Percentiles rank a stretch among this genome's conserved stretches.
Evolutionary conservation across 257 asterid genomes (phyloP).

Genomic region (Solanum habrochaites): DNA sequence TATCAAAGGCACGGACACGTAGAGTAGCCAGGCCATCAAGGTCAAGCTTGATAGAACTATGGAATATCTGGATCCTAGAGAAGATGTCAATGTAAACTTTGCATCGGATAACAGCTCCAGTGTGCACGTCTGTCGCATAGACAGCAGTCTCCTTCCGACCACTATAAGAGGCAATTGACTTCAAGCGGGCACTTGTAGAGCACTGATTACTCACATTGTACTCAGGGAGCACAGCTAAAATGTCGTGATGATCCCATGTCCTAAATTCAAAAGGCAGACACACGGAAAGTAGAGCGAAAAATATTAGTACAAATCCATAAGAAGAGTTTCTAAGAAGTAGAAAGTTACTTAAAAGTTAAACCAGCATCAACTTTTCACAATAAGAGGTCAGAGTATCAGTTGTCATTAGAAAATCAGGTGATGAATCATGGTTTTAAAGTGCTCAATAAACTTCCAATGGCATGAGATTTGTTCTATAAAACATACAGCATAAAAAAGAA

Average conservation of each 20-base stretch:
- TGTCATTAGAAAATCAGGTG: background rate
- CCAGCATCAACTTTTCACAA: background rate
- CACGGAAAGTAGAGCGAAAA: background rate
- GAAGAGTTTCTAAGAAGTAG: background rate
- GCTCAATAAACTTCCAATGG: background rate
- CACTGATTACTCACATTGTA: slow-evolving; percentile 64
- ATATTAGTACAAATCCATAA: background rate
- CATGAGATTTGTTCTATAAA: background rate
- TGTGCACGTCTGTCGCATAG: slow-evolving; percentile 70
- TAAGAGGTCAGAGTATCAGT: background rate
- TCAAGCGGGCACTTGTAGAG: slow-evolving; percentile 76
- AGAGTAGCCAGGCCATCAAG: slow-evolving; percentile 91
- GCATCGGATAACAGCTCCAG: slow-evolving; percentile 85
- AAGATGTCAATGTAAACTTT: slow-evolving; percentile 73
- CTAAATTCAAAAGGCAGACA: slow-evolving; percentile 13
- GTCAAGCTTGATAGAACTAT: slow-evolving; percentile 80
- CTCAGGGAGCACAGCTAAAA: slow-evolving; percentile 65
- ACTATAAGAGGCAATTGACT: slow-evolving; percentile 73
- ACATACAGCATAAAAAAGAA: background rate
- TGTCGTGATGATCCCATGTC: slow-evolving; percentile 96
- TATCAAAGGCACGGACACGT: slow-evolving; percentile 78
- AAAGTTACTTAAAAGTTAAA: background rate
- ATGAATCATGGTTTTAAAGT: background rate
- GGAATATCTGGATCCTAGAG: slow-evolving; percentile 80
- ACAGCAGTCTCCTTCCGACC: slow-evolving; percentile 97